Conservation (phyloP, 176 grass and related monocot species). For the Elaeis guineensis region DNA sequence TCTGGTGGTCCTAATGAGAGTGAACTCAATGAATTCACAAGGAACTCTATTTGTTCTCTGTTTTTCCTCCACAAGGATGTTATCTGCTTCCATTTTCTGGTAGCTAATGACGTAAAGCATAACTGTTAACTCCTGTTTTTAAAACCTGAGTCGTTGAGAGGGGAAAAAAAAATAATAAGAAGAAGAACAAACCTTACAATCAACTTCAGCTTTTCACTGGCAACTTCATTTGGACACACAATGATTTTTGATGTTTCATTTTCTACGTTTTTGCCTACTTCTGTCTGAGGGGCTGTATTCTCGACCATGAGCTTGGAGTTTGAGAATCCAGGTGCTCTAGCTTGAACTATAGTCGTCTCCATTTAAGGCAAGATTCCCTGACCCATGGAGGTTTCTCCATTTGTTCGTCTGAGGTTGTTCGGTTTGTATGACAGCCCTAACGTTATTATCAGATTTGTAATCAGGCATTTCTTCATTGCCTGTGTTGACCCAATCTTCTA, state of each 20-base stretch:
- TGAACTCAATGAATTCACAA: slow-evolving; percentile 52
- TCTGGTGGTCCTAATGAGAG: slow-evolving; percentile 58
- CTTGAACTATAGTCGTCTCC: no score
- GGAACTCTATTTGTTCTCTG: slow-evolving; percentile 53
- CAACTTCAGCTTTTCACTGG: slow-evolving; percentile 33
- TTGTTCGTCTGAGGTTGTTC: no score
- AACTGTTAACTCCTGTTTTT: background rate
- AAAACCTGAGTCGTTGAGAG: background rate
- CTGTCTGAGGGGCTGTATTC: slow-evolving; percentile 9
- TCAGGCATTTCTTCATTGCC: slow-evolving; percentile 28
- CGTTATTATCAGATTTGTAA: slow-evolving; percentile 5
- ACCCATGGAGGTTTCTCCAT: no score
- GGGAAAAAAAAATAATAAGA: background rate
- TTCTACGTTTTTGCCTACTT: slow-evolving; percentile 10
- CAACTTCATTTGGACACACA: slow-evolving; percentile 28
- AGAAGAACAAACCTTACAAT: slow-evolving; percentile 42
- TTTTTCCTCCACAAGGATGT: slow-evolving; percentile 34
- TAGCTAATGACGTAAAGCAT: no score
- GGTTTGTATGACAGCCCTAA: slow-evolving; percentile 1
- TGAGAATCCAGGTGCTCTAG: slow-evolving; percentile 7
- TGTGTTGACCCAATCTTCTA: slow-evolving; percentile 13
- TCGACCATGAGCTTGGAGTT: background rate
- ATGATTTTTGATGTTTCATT: slow-evolving; percentile 12
- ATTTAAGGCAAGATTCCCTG: no score
- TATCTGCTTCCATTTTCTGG: slow-evolving; percentile 72